Conservation (phyloP, 2,329 filamentous ascomycete genomes). For the Pyrenophora tritici-repentis region DNA sequence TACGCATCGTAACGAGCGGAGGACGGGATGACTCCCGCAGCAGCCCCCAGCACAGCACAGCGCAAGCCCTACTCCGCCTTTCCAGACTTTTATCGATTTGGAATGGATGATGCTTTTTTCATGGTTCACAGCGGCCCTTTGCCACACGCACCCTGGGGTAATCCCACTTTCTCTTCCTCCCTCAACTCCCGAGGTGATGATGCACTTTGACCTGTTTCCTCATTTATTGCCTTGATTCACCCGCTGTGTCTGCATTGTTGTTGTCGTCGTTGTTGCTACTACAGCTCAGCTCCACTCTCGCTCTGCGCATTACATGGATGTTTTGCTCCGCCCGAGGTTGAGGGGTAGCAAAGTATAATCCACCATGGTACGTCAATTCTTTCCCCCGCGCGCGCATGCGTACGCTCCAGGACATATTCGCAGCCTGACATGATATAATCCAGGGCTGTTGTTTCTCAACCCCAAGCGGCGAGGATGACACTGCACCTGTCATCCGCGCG, state of each 20-base stretch:
- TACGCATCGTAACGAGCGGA: conserved; percentile 4
- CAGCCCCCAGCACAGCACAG: background rate
- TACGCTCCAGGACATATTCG: too few relatives aligned
- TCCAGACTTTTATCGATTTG: background rate
- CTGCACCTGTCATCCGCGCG: conserved; percentile 10
- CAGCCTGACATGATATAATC: background rate
- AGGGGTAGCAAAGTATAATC: conserved; percentile 10
- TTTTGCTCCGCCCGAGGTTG: conserved; percentile 8
- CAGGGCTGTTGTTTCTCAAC: conserved; percentile 34
- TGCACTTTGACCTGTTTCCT: conserved; percentile 11
- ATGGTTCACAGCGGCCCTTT: conserved; percentile 3
- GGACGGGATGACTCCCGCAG: conserved; percentile 4
- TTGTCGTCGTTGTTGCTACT: conserved; percentile 7
- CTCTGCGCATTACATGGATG: conserved; percentile 8
- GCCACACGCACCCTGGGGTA: background rate
- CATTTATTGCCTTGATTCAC: background rate
- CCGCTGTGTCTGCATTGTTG: background rate
- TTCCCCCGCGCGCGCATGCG: too few relatives aligned
- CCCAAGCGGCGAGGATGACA: conserved; percentile 8
- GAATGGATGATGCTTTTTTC: too few relatives aligned
- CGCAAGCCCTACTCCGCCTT: conserved; percentile 5
- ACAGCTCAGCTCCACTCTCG: background rate
- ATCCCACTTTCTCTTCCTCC: background rate
- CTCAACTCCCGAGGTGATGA: conserved; percentile 1
- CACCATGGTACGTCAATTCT: conserved; percentile 18